Base-by-base conservation (phyloP, 228 moss, liverwort and hornwort species). In the Sphagnum fallax region DNA sequence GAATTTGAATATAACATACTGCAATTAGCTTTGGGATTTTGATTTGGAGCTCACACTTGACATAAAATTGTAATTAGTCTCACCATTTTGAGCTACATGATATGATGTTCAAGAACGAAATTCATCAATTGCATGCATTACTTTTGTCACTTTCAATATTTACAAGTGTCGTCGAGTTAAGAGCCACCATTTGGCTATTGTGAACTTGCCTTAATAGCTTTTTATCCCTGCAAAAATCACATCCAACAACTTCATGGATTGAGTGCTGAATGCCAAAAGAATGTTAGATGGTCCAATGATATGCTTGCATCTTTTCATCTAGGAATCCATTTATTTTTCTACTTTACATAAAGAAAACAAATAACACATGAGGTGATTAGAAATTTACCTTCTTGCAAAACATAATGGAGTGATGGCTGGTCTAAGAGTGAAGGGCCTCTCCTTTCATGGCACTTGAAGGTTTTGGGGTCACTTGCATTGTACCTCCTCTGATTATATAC, bases 141-240 rank as follows among this genome's bases (percentile, higher is more conserved):
- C 47, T 8, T 16, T 67, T 69, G 48, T 77, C 82, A 57, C 60
- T 70, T 58, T 79, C 82, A 49, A 76, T 68, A 62, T 15, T 69
- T 64, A 85, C 78, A 32, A 78, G 77, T 78, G 87, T 84, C 94
- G 92, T 95, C 49, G 90, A 90, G 74, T 91, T 84, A 50, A 86
- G 84, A n/a, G 68, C 80, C 18, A 92, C 49, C 8, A 82, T 80
- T 51, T 78, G 84, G 50, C 84, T 88, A 51, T 77, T 87, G 16
- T 67, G 68, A 66, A 77, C 64, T 48, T 68, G 79, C 74, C 90
- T 82, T 47, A 90, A 83, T 58, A 79, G 48, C 77, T 81, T 90
- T 74, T 88, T 81, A 53, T 87, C 77, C 76, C 94, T 95, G 83
- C 65, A 63, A 65, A 53, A 70, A 47, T 52, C 63, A 60, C 6